phyloP scores from a whole-genome alignment of 768 basidiomycete species.

The Naganishia vaughanmartiniae region DNA sequence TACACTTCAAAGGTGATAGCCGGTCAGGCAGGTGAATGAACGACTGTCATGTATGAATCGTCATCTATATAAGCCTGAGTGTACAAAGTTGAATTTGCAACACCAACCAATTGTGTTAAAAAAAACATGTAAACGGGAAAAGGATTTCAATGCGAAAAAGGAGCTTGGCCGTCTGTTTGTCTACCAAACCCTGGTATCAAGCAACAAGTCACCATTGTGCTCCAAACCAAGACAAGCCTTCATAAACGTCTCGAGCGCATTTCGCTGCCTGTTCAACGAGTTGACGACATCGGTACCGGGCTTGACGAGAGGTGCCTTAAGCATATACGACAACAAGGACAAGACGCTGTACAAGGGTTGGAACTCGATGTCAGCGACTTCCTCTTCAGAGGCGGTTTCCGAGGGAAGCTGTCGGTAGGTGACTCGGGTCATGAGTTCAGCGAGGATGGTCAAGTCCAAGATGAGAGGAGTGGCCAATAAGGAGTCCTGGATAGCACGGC shows the following conservation, averaged over 20 bases:
- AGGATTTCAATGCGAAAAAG: background rate
- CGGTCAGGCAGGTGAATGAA: background rate
- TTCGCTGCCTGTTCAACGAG: conserved; percentile 88
- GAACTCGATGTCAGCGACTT: conserved; percentile 60
- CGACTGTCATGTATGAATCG: conserved; percentile 1
- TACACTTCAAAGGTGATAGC: too few relatives aligned
- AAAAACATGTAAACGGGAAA: too few relatives aligned
- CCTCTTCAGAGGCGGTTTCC: conserved; percentile 45
- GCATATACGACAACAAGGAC: conserved; percentile 91
- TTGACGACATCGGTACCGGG: conserved; percentile 88
- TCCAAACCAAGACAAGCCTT: conserved; percentile 92
- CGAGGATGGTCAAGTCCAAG: conserved; percentile 85
- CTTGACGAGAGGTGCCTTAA: conserved; percentile 96
- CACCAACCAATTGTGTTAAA: background rate
- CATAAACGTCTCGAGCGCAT: conserved; percentile 86
- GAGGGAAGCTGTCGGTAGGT: conserved; percentile 66
- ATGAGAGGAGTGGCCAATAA: conserved; percentile 93
- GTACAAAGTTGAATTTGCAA: conserved; percentile 3
- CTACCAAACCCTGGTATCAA: conserved; percentile 82
- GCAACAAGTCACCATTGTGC: conserved; percentile 72
- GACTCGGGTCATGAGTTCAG: conserved; percentile 90
- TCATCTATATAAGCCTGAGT: background rate
- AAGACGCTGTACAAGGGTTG: conserved; percentile 83
- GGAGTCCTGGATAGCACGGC: conserved; percentile 64
- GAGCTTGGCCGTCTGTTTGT: background rate